Base-by-base conservation (phyloP, 2,329 filamentous ascomycete species). In the Penicillium expansum region DNA sequence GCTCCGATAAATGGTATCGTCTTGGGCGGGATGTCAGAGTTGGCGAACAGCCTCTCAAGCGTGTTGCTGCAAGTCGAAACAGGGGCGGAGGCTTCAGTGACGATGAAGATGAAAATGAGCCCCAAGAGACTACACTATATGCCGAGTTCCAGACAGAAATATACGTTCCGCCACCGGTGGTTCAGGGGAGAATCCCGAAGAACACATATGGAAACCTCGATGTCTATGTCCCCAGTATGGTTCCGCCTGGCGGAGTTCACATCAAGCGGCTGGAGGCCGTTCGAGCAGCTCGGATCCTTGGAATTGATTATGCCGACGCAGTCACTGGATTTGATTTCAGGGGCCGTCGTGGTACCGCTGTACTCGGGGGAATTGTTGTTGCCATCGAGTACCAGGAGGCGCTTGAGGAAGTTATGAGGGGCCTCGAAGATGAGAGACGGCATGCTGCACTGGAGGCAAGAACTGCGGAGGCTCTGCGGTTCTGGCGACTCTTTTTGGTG, bases 291-390 rank as follows among this genome's bases (percentile, higher is more conserved):
- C 85, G 83, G 55, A 76, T 92, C 1, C 74, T 97, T 1, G 87
- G 87, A 0, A 82, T 97, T 18, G 92, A 97, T 74, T 96, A 89
- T 71, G 91, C 91, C 2, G 91, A 93, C 32, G 94, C 94, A 0
- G 85, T 99, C 5, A 94, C 88, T 0, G 93, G 93, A 0, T 99
- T 97, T 68, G 82, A 88, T 37, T 99, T 97, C 76, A 87, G 86
- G 68, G 92, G 92, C 0, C 85, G 91, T 3, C 87, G 91, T 55
- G 93, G 93, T 16, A 97, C 91, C 2, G 92, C 94, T 1, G 82
- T 97, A 3, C 76, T 94, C 2, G 83, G 85, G 37, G 94, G 94
- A 2, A 83, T 88, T 1, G 86, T 99, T 0, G 85, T 96, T 1
- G 88, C 92, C 0, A 71, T 75, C 16, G 88, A 93, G 70, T 85